These are phyloP conservation scores for Fraxinus sp. DNA, from an alignment of 305 asterid genomes.

Conservation along the genomic window DNA sequence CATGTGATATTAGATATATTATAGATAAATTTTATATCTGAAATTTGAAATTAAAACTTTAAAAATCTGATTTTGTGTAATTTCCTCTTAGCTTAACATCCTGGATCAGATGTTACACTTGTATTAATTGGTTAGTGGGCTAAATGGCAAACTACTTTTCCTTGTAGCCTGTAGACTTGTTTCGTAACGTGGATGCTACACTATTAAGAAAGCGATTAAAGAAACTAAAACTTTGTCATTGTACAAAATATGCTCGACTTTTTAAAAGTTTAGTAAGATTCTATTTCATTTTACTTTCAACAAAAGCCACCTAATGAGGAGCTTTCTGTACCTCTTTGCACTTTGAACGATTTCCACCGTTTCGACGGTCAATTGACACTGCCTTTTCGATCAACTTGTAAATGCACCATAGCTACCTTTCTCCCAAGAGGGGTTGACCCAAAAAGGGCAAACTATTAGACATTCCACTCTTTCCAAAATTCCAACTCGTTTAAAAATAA, in stretches of 20 bases:
- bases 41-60: too few species aligned
- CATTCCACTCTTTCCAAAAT: too few species aligned
- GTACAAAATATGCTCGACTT: neutral
- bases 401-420: neutral
- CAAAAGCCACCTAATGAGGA: constrained; percentile 34
- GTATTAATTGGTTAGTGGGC: neutral
- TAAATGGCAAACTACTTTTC: neutral
- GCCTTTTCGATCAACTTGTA: constrained; percentile 15
- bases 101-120: neutral
- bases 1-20: too few species aligned
- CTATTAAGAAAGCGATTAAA: neutral
- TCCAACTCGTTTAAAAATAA: too few species aligned
- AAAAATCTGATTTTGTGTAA: too few species aligned
- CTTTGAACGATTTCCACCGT: constrained; percentile 25
- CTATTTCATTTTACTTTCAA: constrained; percentile 8
- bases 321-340: constrained; percentile 22
- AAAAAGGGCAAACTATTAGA: neutral
- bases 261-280: neutral
- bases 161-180: neutral
- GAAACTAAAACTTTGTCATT: too few species aligned
- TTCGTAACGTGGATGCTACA: neutral
- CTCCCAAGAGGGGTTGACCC: neutral
- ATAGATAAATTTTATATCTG: too few species aligned
- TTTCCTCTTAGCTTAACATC: neutral
- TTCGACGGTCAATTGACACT: constrained; percentile 25